Conservation (phyloP, 2,329 filamentous ascomycete genomes). For the Juglanconis oblonga region DNA sequence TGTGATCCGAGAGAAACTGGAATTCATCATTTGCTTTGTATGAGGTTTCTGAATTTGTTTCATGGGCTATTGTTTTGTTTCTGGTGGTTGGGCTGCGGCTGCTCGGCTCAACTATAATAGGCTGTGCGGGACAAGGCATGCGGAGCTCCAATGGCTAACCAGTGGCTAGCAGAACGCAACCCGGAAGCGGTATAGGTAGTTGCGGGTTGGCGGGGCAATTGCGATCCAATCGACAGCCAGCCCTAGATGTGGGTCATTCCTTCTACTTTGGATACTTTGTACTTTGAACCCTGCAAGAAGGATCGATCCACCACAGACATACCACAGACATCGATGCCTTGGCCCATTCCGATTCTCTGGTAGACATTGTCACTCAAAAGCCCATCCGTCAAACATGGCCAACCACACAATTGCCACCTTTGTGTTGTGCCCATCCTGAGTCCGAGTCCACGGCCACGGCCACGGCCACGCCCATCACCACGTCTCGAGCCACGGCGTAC, state of each 20-base stretch:
- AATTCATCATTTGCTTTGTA: neutral
- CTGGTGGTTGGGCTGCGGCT: neutral
- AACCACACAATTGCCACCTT: neutral
- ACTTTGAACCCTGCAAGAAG: neutral
- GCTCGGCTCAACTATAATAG: neutral
- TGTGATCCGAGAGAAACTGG: neutral
- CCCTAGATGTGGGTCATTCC: no score
- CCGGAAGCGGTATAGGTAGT: neutral
- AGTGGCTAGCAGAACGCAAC: neutral
- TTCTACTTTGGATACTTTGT: neutral
- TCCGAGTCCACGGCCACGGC: neutral
- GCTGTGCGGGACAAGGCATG: no score
- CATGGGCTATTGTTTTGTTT: neutral
- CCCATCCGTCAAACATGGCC: no score
- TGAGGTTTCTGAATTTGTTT: conserved; percentile 3
- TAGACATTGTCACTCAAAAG: no score
- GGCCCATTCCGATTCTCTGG: no score
- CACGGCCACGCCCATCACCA: neutral
- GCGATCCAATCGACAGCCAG: conserved; percentile 5
- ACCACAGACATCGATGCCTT: no score
- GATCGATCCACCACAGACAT: no score
- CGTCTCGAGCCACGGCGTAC: neutral
- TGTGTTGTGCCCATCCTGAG: neutral
- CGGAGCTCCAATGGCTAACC: no score
- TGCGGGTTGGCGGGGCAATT: conserved; percentile 8